A percentile compares a stretch with the other conserved stretches of the same genome.
Conservation (phyloP, 2,329 filamentous ascomycete species). For the Leptodontidium sp. region DNA sequence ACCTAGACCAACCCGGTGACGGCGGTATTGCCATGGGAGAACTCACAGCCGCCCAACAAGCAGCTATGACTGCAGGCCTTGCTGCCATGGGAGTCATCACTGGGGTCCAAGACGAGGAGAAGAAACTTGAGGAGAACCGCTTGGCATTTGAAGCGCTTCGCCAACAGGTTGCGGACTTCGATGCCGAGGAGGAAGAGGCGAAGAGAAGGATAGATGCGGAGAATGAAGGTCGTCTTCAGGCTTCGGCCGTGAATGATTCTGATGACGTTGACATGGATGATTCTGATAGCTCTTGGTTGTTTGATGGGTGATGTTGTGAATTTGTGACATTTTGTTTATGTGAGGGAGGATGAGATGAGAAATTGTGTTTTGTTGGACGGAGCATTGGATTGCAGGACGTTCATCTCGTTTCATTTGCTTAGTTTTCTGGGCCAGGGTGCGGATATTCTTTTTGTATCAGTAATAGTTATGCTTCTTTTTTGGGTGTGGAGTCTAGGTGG, state of each 20-base stretch:
- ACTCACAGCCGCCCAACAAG: not conserved
- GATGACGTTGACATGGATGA: too few relatives aligned
- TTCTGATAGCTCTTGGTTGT: not conserved
- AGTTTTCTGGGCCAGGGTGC: not conserved
- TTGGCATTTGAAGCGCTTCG: not conserved
- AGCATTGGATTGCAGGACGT: not conserved
- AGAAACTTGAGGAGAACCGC: not conserved
- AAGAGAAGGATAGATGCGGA: not conserved
- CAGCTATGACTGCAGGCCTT: too few relatives aligned
- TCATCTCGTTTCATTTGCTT: not conserved
- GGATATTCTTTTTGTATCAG: not conserved
- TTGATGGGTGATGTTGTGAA: not conserved
- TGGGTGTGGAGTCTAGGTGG: not conserved
- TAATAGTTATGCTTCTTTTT: not conserved
- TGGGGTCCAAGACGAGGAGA: too few relatives aligned
- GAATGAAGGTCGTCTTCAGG: not conserved
- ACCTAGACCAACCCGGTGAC: not conserved
- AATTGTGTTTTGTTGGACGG: not conserved
- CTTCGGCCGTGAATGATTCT: not conserved
- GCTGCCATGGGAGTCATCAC: too few relatives aligned
- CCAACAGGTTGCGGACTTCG: not conserved
- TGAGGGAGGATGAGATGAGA: too few relatives aligned
- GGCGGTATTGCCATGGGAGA: not conserved
- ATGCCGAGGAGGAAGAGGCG: not conserved
- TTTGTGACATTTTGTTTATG: not conserved